A percentile compares a stretch with the other conserved stretches of the same genome.
Evolutionary conservation across 192 early-diverging fungal genomes (phyloP).

Genomic region (Haplosporangium gracile): DNA sequence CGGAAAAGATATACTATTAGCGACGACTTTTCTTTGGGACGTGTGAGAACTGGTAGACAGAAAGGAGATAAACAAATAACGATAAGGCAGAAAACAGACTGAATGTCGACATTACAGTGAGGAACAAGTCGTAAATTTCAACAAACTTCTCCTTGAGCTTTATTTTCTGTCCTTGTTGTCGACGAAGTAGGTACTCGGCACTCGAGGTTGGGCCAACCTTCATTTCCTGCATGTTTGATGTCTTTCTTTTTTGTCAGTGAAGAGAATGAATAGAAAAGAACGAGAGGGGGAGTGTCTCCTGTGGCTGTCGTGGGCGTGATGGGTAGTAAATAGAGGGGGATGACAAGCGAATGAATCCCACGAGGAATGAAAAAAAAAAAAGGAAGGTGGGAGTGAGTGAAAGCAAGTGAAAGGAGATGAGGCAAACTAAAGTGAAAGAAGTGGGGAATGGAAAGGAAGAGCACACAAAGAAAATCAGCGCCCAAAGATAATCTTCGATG

Average conservation of each 20-base stretch:
- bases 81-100: background rate
- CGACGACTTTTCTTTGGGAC: background rate
- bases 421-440: background rate
- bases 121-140: slow-evolving; percentile 60
- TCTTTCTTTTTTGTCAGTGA: background rate
- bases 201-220: slow-evolving; percentile 31
- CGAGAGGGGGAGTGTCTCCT: background rate
- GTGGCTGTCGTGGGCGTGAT: background rate
- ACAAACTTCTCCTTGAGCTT: slow-evolving; percentile 70
- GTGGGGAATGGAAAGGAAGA: background rate
- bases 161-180: slow-evolving; percentile 47
- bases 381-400: background rate
- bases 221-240: slow-evolving; percentile 51
- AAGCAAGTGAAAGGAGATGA: background rate
- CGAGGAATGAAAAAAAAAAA: background rate
- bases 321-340: background rate
- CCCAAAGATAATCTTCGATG: background rate
- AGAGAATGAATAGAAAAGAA: background rate
- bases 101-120: slow-evolving; percentile 52
- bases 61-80: background rate
- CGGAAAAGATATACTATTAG: background rate
- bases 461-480: background rate
- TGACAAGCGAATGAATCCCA: slow-evolving; percentile 2
- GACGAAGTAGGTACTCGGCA: slow-evolving; percentile 44
- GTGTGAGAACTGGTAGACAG: background rate